These are phyloP conservation scores for Abortiporus biennis DNA, from an alignment of 1,284 basidiomycete genomes.

Conservation along the genomic window DNA sequence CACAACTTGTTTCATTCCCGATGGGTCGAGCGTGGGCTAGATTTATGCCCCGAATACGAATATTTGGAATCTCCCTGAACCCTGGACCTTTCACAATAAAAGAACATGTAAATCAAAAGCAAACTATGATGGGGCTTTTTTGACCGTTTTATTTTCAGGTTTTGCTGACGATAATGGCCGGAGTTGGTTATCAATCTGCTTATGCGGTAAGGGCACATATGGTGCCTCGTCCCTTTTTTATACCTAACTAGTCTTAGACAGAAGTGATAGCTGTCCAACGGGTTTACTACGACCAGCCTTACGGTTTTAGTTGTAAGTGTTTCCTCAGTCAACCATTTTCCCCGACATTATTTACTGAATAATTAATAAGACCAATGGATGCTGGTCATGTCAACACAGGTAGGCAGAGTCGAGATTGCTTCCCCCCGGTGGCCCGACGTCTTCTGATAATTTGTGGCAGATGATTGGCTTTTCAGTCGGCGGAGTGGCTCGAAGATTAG, in stretches of 20 bases:
- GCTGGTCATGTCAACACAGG: constrained; percentile 70
- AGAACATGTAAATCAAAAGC: constrained; percentile 42
- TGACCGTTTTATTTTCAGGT: constrained; percentile 15
- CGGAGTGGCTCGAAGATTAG: constrained; percentile 54
- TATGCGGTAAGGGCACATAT: constrained; percentile 33
- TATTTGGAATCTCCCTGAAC: constrained; percentile 51
- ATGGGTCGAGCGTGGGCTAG: constrained; percentile 51
- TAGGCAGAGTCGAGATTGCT: constrained; percentile 5
- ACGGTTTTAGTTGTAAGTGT: constrained; percentile 55
- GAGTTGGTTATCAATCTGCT: constrained; percentile 51
- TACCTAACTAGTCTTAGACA: constrained; percentile 34
- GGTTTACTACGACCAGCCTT: constrained; percentile 60
- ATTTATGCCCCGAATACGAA: constrained; percentile 41
- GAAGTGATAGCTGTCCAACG: constrained; percentile 75
- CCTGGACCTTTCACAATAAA: constrained; percentile 68
- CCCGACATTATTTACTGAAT: no score
- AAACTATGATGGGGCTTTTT: background rate
- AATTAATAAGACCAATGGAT: constrained; percentile 57
- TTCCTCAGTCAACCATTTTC: no score
- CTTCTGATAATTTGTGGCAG: constrained; percentile 30
- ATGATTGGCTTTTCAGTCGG: constrained; percentile 86
- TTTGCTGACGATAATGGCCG: constrained; percentile 68
- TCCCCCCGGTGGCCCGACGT: background rate
- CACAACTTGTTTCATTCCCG: constrained; percentile 56
- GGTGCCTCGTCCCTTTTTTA: background rate